phyloP scores from a whole-genome alignment of 371 early-diverging fungal species.

The Mucor sp. region DNA sequence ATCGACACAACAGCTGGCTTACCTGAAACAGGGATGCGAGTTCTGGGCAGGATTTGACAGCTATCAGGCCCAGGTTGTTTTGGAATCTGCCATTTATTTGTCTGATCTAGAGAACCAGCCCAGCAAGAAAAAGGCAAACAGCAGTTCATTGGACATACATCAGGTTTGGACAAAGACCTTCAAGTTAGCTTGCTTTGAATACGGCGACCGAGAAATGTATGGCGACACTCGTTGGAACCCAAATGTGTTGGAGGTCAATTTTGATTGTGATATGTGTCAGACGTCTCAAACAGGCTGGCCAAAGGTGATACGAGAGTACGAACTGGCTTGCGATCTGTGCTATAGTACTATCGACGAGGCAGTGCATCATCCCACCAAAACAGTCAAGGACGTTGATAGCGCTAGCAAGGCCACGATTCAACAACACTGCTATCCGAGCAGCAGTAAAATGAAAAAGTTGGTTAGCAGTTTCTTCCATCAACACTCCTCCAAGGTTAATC shows the following conservation, averaged over 20 bases:
- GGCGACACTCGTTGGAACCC: conserved; percentile 17
- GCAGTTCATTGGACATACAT: conserved; percentile 10
- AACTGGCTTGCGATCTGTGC: conserved; percentile 14
- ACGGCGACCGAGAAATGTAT: conserved; percentile 21
- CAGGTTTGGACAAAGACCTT: conserved; percentile 29
- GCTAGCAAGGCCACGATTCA: neutral
- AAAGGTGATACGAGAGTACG: neutral
- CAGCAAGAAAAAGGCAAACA: neutral
- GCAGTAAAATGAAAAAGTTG: conserved; percentile 7
- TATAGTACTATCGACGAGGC: neutral
- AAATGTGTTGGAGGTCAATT: conserved; percentile 10
- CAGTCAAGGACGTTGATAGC: neutral
- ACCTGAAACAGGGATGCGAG: conserved; percentile 23
- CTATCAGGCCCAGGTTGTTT: conserved; percentile 26
- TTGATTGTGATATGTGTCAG: conserved; percentile 24
- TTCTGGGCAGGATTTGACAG: conserved; percentile 37
- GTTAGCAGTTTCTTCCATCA: conserved; percentile 5
- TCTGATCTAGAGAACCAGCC: neutral
- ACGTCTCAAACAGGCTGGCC: conserved; percentile 20
- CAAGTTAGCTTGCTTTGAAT: conserved; percentile 28
- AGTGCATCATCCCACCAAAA: neutral
- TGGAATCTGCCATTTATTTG: conserved; percentile 25
- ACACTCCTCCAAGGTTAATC: conserved; percentile 2
- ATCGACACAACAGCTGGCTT: conserved; percentile 8
- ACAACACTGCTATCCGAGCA: neutral